Conservation (phyloP, 768 basidiomycete genomes). For the Artomyces pyxidatus region DNA sequence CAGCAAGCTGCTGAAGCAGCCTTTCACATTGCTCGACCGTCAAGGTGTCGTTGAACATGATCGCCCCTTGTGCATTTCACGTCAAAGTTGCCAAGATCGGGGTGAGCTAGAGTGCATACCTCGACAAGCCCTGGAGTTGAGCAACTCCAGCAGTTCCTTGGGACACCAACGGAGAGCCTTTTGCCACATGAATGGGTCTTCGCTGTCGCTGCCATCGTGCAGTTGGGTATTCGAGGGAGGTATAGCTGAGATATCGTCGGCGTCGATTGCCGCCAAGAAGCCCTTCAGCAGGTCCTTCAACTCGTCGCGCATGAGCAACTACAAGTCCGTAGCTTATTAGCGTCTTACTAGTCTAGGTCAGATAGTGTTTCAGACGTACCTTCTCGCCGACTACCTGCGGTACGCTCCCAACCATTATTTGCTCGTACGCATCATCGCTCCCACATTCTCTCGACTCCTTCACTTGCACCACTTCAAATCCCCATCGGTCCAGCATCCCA, state of each 20-base stretch:
- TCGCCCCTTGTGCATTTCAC: constrained; percentile 54
- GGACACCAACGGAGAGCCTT: constrained; percentile 77
- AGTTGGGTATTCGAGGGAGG: constrained; percentile 9
- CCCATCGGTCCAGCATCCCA: constrained; percentile 58
- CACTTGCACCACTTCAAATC: constrained; percentile 43
- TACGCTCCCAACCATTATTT: constrained; percentile 53
- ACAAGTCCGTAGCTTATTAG: constrained; percentile 9
- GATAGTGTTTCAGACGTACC: constrained; percentile 25
- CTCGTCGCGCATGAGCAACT: constrained; percentile 65
- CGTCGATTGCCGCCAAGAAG: constrained; percentile 55
- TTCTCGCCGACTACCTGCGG: constrained; percentile 71
- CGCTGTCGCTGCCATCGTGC: not conserved
- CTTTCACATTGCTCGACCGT: constrained; percentile 56
- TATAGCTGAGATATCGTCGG: constrained; percentile 25
- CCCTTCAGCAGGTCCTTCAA: constrained; percentile 69
- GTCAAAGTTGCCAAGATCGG: not conserved
- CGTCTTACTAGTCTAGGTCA: constrained; percentile 2
- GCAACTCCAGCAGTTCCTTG: constrained; percentile 67
- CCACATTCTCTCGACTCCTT: constrained; percentile 17
- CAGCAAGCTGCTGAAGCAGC: constrained; percentile 58
- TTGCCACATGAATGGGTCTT: constrained; percentile 40
- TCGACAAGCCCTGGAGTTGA: constrained; percentile 94
- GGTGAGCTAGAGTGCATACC: constrained; percentile 37
- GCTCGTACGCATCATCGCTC: constrained; percentile 41
- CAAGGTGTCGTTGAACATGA: constrained; percentile 92